Evolutionary conservation across 805 yeast species (phyloP).

Genomic region (Myxozyma mucilagina): DNA sequence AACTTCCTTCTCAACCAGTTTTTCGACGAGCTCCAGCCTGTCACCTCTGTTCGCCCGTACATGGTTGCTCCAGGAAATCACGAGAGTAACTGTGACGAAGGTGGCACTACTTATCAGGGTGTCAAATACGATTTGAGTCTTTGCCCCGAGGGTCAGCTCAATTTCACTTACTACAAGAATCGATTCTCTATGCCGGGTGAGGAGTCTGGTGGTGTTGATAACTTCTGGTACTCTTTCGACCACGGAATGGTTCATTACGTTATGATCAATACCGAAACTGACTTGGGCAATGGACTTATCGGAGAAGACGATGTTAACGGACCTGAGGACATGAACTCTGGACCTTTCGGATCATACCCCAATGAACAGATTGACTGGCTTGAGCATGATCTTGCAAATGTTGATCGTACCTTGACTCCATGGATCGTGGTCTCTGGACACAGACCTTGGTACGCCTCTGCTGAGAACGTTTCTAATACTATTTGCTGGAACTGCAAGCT

Average conservation of each 20-base stretch:
- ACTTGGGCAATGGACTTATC: slow-evolving; percentile 27
- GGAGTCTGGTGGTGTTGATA: slow-evolving; percentile 36
- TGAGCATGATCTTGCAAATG: slow-evolving; percentile 35
- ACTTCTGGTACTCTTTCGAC: slow-evolving; percentile 41
- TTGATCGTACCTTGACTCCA: slow-evolving; percentile 38
- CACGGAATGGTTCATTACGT: slow-evolving; percentile 40
- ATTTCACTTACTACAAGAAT: slow-evolving; percentile 37
- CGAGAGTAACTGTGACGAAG: slow-evolving; percentile 31
- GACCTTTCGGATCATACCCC: slow-evolving; percentile 30
- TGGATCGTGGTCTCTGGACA: slow-evolving; percentile 35
- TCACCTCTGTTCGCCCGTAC: slow-evolving; percentile 26
- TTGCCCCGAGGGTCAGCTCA: slow-evolving; percentile 34
- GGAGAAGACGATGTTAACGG: slow-evolving; percentile 30
- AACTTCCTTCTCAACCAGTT: slow-evolving; percentile 24
- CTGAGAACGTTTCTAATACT: slow-evolving; percentile 23
- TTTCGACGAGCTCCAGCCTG: slow-evolving; percentile 31
- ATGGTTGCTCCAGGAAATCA: slow-evolving; percentile 34
- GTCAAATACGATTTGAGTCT: slow-evolving; percentile 16
- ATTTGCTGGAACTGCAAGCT: slow-evolving; percentile 30
- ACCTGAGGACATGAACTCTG: slow-evolving; percentile 30
- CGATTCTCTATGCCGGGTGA: slow-evolving; percentile 39
- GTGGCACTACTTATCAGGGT: slow-evolving; percentile 14
- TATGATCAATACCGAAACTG: slow-evolving; percentile 39
- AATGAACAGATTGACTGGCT: slow-evolving; percentile 39
- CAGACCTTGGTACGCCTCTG: slow-evolving; percentile 41